Percentiles rank a stretch among this genome's conserved stretches.
Evolutionary conservation across 192 early-diverging fungal genomes (phyloP).

Genomic region (Diversispora epigaea): DNA sequence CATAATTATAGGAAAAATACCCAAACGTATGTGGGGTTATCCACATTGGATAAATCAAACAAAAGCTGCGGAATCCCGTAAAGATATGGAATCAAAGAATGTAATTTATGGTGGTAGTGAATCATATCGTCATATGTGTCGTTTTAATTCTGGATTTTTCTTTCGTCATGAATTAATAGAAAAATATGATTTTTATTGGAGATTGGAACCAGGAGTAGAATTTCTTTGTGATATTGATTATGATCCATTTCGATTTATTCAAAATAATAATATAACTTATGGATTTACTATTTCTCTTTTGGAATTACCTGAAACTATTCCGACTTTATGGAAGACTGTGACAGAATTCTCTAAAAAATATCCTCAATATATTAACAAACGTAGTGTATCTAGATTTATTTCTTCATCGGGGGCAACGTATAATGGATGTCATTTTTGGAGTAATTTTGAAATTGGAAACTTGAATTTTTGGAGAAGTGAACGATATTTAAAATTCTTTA

Average conservation of each 20-base stretch:
- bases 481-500: conserved; percentile 64
- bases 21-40: conserved; percentile 71
- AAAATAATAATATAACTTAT: conserved; percentile 70
- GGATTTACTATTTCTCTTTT: conserved; percentile 70
- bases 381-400: conserved; percentile 57
- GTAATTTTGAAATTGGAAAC: conserved; percentile 86
- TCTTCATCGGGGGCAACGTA: conserved; percentile 42
- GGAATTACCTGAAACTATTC: conserved; percentile 67
- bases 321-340: conserved; percentile 71
- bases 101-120: conserved; percentile 74
- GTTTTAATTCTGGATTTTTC: conserved; percentile 79
- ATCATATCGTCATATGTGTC: conserved; percentile 88
- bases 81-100: conserved; percentile 56
- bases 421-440: conserved; percentile 71
- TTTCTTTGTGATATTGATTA: conserved; percentile 80
- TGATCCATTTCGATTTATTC: conserved; percentile 79
- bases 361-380: conserved; percentile 50
- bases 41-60: conserved; percentile 71
- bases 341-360: conserved; percentile 53
- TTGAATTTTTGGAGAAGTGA: conserved; percentile 67
- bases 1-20: conserved; percentile 57
- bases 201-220: conserved; percentile 78
- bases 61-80: conserved; percentile 54
- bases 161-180: conserved; percentile 68
- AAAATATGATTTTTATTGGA: conserved; percentile 80